A percentile compares a stretch with the other conserved stretches of the same genome.
Conservation (phyloP, 306 rosid genomes). For the Cucurbita moschata region DNA sequence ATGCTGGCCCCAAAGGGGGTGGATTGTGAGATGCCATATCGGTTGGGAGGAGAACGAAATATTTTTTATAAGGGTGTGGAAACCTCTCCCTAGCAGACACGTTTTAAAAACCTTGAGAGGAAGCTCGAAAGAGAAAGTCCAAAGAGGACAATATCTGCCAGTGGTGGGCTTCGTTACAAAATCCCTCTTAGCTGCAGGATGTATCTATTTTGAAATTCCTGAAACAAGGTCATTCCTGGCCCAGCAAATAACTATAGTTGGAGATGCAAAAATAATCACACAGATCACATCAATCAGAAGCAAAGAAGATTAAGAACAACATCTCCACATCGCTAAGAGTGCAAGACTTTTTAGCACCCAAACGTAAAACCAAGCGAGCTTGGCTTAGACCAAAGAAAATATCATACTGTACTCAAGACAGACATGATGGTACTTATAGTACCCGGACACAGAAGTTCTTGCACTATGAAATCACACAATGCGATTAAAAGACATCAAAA, state of each 20-base stretch:
- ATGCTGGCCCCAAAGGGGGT: no score
- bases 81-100: no score
- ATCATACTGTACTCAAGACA: background rate
- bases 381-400: background rate
- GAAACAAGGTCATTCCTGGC: background rate
- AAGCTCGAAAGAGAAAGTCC: no score
- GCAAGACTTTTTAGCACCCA: no score
- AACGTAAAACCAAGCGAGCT: no score
- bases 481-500: background rate
- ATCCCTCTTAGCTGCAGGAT: background rate
- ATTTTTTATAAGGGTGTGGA: no score
- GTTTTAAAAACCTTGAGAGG: no score
- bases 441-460: background rate
- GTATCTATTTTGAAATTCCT: background rate
- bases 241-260: background rate
- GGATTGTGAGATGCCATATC: no score
- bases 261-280: background rate
- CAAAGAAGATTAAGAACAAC: background rate
- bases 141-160: no score
- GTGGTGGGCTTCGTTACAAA: background rate
- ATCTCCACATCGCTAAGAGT: background rate
- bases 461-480: background rate
- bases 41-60: no score
- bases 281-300: background rate
- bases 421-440: background rate